Evolutionary conservation across 192 early-diverging fungal species (phyloP).

Genomic region (Helicostylum pulchrum): DNA sequence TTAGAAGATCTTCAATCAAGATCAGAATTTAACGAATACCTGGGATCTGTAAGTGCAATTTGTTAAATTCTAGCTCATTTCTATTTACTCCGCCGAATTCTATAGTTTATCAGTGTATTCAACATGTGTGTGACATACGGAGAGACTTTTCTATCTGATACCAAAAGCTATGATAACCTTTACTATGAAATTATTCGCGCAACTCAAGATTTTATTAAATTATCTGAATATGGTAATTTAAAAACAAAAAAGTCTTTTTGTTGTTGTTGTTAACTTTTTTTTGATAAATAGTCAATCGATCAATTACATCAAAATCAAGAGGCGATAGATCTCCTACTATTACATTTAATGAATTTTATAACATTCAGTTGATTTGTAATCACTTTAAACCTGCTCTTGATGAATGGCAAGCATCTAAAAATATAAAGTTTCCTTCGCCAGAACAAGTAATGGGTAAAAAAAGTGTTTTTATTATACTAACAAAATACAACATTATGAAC

Average conservation of each 20-base stretch:
- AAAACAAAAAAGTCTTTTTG: background rate
- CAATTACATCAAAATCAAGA: background rate
- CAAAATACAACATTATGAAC: background rate
- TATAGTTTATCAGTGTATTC: slow-evolving; percentile 8
- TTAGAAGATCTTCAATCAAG: slow-evolving; percentile 32
- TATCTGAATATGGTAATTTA: slow-evolving; percentile 25
- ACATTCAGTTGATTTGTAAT: slow-evolving; percentile 28
- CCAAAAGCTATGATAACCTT: slow-evolving; percentile 46
- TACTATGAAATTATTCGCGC: slow-evolving; percentile 55
- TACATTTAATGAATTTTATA: slow-evolving; percentile 12
- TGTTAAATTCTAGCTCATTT: too few relatives aligned
- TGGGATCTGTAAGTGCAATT: slow-evolving; percentile 35
- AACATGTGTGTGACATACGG: slow-evolving; percentile 49
- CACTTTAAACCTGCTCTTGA: slow-evolving; percentile 33
- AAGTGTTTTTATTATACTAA: background rate
- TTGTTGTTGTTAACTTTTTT: background rate
- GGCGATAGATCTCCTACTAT: slow-evolving; percentile 2
- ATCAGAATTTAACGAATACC: slow-evolving; percentile 31
- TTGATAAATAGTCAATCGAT: background rate
- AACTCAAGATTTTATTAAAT: slow-evolving; percentile 17
- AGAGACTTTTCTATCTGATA: slow-evolving; percentile 48
- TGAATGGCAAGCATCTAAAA: slow-evolving; percentile 27
- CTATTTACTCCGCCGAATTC: background rate
- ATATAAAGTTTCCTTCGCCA: slow-evolving; percentile 25
- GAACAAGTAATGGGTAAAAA: slow-evolving; percentile 33